Evolutionary conservation across 2,329 filamentous ascomycete genomes (phyloP), one percentile per base, ranked within the genome.

Genomic region (Diaporthe destruens): DNA sequence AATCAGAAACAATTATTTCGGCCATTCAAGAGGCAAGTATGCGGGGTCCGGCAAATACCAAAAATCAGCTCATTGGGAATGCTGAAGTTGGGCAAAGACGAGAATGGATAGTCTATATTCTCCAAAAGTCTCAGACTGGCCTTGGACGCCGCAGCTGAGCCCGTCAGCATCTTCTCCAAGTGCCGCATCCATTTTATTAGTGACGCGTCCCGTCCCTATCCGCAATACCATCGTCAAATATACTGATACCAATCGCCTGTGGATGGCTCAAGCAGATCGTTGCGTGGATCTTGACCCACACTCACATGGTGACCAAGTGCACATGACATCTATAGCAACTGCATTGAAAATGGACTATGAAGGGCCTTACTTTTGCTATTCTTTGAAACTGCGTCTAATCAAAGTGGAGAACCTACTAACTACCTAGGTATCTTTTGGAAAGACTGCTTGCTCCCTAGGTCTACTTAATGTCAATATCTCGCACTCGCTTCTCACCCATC

Each of bases 1-100:
- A 42, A 47, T 69, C n/a, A 61, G 23, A 53, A 61, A 32, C 18
- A 63, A 55, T 73, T 36, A 49, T 59, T 14, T 55, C 5, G 53
- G 42, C 32, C 59, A 11, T 34, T n/a, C 8, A 16, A 25, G 12
- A 53, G 32, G 57, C 9, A 53, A 20, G 4, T 51, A 32, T 12
- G 61, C n/a, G n/a, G 7, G 20, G 47, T 11, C 32, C 16, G 7
- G 29, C 18, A 20, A 39, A 42, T 8, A 2, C n/a, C n/a, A n/a
- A 59, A 39, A 32, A 44, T 32, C 29, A 3, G 14, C 14, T 53
- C 47, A 32, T 39, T 39, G 47, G 61, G 61, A 51, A 36, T 49
- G 47, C 39, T 53, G 7, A 66, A 53, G 47, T n/a, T 34, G 12
- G 47, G 47, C 47, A 34, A 20, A 34, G 59, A 49, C n/a, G 9